Conservation (phyloP, 805 yeast species). For the Hemisphaericaspora nanyangensis region DNA sequence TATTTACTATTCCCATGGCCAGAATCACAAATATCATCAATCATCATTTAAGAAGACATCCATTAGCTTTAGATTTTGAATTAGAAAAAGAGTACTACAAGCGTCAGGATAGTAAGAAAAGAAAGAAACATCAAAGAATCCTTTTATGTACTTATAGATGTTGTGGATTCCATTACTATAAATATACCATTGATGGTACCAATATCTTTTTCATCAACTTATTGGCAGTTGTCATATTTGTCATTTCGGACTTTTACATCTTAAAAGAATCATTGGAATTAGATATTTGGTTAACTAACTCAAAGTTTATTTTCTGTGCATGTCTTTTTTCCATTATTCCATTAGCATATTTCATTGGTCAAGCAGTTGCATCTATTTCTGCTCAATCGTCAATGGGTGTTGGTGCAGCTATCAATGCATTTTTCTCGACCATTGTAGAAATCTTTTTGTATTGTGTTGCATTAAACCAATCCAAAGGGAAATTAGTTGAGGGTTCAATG, state of each 20-base stretch:
- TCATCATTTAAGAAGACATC: constrained; percentile 83
- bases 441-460: constrained; percentile 92
- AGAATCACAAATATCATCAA: constrained; percentile 66
- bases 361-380: constrained; percentile 98
- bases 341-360: constrained; percentile 94
- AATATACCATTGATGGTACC: constrained; percentile 94
- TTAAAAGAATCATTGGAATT: constrained; percentile 42
- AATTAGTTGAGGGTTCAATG: constrained; percentile 91
- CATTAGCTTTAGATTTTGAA: constrained; percentile 78
- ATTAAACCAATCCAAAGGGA: constrained; percentile 75
- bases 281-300: constrained; percentile 50
- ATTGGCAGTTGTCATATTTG: constrained; percentile 73
- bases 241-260: constrained; percentile 72
- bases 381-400: constrained; percentile 99
- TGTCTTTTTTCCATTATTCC: constrained; percentile 87
- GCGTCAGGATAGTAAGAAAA: constrained; percentile 15
- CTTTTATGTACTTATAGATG: constrained; percentile 89
- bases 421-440: constrained; percentile 94
- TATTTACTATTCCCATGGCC: constrained; percentile 91
- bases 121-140: constrained; percentile 53
- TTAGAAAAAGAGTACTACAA: constrained; percentile 49
- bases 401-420: constrained; percentile 97
- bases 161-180: constrained; percentile 88
- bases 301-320: constrained; percentile 64
- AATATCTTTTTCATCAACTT: constrained; percentile 88